These are phyloP conservation scores for Ustilago shanxiensis DNA, from an alignment of 1,284 basidiomycete genomes.

Conservation along the genomic window DNA sequence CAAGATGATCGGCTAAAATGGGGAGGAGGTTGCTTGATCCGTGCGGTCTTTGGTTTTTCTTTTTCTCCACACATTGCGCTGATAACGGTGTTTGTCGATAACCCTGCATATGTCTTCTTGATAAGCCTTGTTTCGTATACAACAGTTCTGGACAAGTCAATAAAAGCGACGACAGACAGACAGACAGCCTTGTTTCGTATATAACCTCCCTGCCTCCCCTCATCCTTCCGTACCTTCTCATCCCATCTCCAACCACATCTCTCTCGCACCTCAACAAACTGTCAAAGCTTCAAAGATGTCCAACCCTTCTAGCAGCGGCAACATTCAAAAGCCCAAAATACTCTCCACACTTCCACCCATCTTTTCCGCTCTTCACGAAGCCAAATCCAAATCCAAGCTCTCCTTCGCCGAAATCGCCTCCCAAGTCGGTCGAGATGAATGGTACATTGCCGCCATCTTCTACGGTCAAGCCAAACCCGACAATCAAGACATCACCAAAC, in stretches of 20 bases:
- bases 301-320: conserved; percentile 15
- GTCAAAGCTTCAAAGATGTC: neutral
- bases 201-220: neutral
- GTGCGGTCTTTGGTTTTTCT: neutral
- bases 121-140: too few species aligned
- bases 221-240: neutral
- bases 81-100: neutral
- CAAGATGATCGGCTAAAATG: too few species aligned
- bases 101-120: conserved; percentile 4
- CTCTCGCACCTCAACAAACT: too few species aligned
- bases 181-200: too few species aligned
- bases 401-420: conserved; percentile 59
- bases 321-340: conserved; percentile 47
- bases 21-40: neutral
- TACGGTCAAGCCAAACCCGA: conserved; percentile 68
- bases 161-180: too few species aligned
- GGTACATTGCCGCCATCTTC: conserved; percentile 63
- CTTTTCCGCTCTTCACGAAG: conserved; percentile 53
- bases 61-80: neutral
- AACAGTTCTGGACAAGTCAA: too few species aligned
- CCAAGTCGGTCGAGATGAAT: conserved; percentile 56
- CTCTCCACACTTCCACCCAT: conserved; percentile 53
- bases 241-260: neutral
- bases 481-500: conserved; percentile 39
- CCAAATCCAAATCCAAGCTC: conserved; percentile 51